Percentiles rank a stretch among this genome's conserved stretches.
phyloP scores from a whole-genome alignment of 805 yeast genomes.

The Saturnispora diversa region DNA sequence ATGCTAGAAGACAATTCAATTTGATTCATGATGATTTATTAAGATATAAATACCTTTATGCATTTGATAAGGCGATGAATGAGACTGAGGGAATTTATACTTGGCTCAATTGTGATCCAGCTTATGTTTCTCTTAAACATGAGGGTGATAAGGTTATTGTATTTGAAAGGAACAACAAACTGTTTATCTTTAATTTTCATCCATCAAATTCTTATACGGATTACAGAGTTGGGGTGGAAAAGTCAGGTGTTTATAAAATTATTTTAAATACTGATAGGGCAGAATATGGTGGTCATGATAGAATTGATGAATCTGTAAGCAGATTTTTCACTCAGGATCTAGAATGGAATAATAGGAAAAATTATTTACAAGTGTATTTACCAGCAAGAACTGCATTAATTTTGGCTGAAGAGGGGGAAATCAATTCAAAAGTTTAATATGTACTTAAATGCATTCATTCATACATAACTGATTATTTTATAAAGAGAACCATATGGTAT shows the following conservation, averaged over 20 bases:
- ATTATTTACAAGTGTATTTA: slow-evolving; percentile 68
- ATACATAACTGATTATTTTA: background rate
- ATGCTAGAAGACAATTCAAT: slow-evolving; percentile 93
- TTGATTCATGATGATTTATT: slow-evolving; percentile 71
- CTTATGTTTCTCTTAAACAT: slow-evolving; percentile 81
- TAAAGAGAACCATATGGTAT: background rate
- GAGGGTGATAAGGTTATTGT: slow-evolving; percentile 84
- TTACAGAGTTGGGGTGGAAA: slow-evolving; percentile 85
- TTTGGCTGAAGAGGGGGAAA: slow-evolving; percentile 37
- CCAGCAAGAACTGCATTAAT: slow-evolving; percentile 72
- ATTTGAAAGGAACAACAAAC: slow-evolving; percentile 77
- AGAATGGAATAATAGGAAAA: slow-evolving; percentile 71
- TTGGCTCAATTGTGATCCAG: slow-evolving; percentile 65
- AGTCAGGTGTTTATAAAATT: slow-evolving; percentile 65
- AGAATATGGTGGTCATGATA: slow-evolving; percentile 73
- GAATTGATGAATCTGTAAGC: slow-evolving; percentile 49
- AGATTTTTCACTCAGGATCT: slow-evolving; percentile 65
- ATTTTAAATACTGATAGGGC: slow-evolving; percentile 66
- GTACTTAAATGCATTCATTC: too few relatives aligned
- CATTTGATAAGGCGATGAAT: slow-evolving; percentile 85
- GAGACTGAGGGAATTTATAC: slow-evolving; percentile 58
- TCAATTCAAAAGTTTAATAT: slow-evolving; percentile 11
- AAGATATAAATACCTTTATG: slow-evolving; percentile 68
- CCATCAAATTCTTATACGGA: slow-evolving; percentile 77
- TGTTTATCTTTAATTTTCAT: slow-evolving; percentile 87